Base-by-base conservation (phyloP, 352 stramenopile genomes). In the Peronospora belbahrii region DNA sequence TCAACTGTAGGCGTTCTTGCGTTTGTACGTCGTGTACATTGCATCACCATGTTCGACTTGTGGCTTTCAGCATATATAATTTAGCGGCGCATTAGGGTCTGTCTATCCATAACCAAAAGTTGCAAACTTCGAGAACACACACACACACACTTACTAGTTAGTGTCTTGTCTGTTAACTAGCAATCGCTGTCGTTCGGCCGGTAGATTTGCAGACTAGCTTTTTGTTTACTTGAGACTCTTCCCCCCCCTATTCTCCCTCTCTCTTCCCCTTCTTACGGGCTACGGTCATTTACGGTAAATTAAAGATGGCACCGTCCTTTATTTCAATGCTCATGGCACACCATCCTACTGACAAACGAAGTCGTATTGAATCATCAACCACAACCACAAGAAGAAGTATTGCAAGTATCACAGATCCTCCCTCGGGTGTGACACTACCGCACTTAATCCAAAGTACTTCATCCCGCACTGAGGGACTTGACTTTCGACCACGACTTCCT, bases 241-340 rank as follows among this genome's bases (percentile, higher is more conserved):
- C 45, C 31, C 31, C 33, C 42, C 36, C 54, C 20, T 40, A 46
- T 34, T 58, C 45, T 42, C 42, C 58, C 46, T 48, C 55, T 9
- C 24, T 11, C 23, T 2, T 27, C 23, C 4, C 23, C 9, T 8
- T 6, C 22, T 6, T 25, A 3, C 22, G 6, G 24, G 11, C 24
- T 1, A 10, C 6, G 24, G 3, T 1, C 6, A 11, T 11, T 2
- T 28, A 28, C 24, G 8, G 6, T n/a, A 10, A 2, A 11, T 6
- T 28, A 31, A 31, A 62, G 38, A 83, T 83, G 70, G 52, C 70
- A 56, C 67, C 70, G 46, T 79, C 70, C 46, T 83, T 83, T 53
- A 65, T 83, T 41, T 74, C 70, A 24, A 65, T 73, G 67, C 62
- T 83, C 43, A 74, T 83, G 64, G 42, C 48, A 22, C 42, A 50